Base-by-base conservation (phyloP, 371 early-diverging fungal genomes). In the Smittium mucronatum region DNA sequence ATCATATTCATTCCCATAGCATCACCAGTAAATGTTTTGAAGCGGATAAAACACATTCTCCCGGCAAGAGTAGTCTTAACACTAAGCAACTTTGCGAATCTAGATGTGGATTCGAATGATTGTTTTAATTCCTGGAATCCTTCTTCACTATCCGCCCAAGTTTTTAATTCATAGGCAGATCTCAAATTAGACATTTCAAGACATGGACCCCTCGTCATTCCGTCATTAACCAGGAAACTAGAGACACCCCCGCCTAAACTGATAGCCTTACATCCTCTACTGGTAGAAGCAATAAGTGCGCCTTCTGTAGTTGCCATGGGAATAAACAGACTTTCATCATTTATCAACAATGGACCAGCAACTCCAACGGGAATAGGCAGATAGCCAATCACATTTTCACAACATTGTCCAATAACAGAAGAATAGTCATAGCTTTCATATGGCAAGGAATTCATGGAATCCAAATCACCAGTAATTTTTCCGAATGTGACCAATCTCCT, bases 1-100 rank as follows among this genome's bases (percentile, higher is more conserved):
- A 97, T 95, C 98, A 97, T 97, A 81, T 97, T 97, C 98, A 97
- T 97, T 32, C 98, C 98, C 98, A 97, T 97, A 5, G 98, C 98
- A 80, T 97, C 98, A 64, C 98, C 98, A 1, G 98, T 96, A 1
- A 88, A 84, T 0, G 97, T 93, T 1, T 87, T 81, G 81, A 96
- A 96, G 28, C 97, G 87, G 59, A 94, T 85, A 71, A 83, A 96
- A 1, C 90, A 82, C 59, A 92, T 79, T 57, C 87, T 84, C 25
- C 97, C 97, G 17, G 93, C 93, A 30, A 95, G 63, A 0, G 91
- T 86, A 0, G 89, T 83, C 84, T 95, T 94, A 73, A 95, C 76
- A 69, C 83, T 82, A n/a, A 82, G 83, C 34, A 96, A 80, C 73
- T 89, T 85, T 30, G 93, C 97, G 75, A 94, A 96, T 26, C 95